These are phyloP conservation scores for Zygoascus flipseniorum DNA, from an alignment of 805 yeast species.

Conservation along the genomic window DNA sequence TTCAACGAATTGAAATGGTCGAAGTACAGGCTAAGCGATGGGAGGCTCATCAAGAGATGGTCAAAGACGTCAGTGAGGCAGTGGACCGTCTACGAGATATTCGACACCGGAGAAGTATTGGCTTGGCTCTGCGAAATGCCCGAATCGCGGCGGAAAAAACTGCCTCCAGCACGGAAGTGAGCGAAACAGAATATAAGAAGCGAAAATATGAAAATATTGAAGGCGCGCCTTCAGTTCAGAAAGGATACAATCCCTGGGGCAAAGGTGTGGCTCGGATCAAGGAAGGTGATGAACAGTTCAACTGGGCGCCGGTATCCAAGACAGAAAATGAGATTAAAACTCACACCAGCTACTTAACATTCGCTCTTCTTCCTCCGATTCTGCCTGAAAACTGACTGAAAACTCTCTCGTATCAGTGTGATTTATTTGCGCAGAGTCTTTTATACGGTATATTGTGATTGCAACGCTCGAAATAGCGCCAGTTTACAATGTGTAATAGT, in stretches of 20 bases:
- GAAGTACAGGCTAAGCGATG: constrained; percentile 78
- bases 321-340: constrained; percentile 80
- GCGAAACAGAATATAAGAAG: background rate
- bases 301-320: constrained; percentile 81
- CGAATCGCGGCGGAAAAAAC: constrained; percentile 16
- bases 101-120: constrained; percentile 55
- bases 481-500: too few relatives aligned
- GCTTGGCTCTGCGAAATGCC: constrained; percentile 24
- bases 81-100: constrained; percentile 73
- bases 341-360: constrained; percentile 89
- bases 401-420: too few relatives aligned
- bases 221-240: constrained; percentile 5
- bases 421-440: too few relatives aligned
- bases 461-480: too few relatives aligned
- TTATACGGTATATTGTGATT: too few relatives aligned
- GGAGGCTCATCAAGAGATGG: constrained; percentile 89
- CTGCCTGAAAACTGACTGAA: background rate
- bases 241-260: constrained; percentile 86
- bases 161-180: constrained; percentile 19
- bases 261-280: constrained; percentile 63
- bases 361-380: constrained; percentile 51
- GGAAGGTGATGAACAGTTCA: constrained; percentile 76
- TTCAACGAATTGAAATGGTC: constrained; percentile 85
- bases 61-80: constrained; percentile 71
- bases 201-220: background rate